Base-by-base conservation (phyloP, 108 stramenopile genomes). In the Hondaea fermentalgiana region DNA sequence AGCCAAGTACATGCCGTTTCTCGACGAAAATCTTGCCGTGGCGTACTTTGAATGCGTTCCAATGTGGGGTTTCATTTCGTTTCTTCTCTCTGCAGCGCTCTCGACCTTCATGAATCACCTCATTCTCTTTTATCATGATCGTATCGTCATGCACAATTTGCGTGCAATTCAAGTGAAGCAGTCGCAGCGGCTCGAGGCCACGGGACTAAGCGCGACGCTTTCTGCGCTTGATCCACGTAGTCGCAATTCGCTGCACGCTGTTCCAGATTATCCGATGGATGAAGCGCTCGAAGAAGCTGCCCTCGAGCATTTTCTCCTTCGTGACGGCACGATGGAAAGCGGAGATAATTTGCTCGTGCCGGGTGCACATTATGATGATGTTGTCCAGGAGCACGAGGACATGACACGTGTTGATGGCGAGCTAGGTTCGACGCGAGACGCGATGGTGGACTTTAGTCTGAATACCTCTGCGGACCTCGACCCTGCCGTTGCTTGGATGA, bases 21-120 rank as follows among this genome's bases (percentile, higher is more conserved):
- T 83, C 43, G 25, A 53, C 43, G 76, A 12, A 6, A 45, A 83
- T 2, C 17, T 28, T 12, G 25, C 49, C 12, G 76, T 83, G 19
- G 76, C 25, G 45, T 83, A 83, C 49, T 45, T 83, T 12, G 76
- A 83, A 53, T 28, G 45, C 51, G 23, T 83, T 23, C 76, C 76
- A 16, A 83, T 83, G 76, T 83, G 76, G 76, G 76, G 76, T 6
- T 53, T 83, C 45, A 83, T 23, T 25, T 83, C 76, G 49, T 83
- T 83, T 53, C 51, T 83, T 6, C 14, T 83, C 51, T 83, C 76
- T 43, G 76, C 76, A 6, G 49, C 51, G 19, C 76, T 83, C n/a
- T 83, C 76, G 49, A 53, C 51, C 17, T 21, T 83, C 28, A 6
- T 83, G 76, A 83, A 83, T 23, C 76, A 83, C n/a, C 6, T 83